Evolutionary conservation across 805 yeast species (phyloP).

Genomic region (Kodamaea lidongshanica): DNA sequence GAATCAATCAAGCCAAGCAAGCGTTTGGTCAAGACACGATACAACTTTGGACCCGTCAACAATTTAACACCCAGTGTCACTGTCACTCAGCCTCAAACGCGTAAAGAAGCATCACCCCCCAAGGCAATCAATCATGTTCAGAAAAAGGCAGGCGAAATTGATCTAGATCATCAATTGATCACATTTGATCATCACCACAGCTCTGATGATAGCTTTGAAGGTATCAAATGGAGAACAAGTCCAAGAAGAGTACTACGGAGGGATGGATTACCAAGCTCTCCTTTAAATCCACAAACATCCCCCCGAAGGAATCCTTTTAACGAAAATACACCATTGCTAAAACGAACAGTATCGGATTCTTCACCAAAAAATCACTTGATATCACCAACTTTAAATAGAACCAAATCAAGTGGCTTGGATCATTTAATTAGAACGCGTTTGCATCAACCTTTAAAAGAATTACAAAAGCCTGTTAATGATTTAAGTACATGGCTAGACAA

Average conservation of each 20-base stretch:
- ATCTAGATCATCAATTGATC: slow-evolving; percentile 4
- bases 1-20: slow-evolving; percentile 10
- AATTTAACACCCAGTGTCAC: slow-evolving; percentile 18
- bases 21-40: slow-evolving; percentile 22
- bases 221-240: slow-evolving; percentile 26
- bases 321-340: slow-evolving; percentile 7
- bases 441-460: slow-evolving; percentile 1
- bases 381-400: slow-evolving; percentile 32
- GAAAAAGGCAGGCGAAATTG: background rate
- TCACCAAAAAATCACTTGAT: slow-evolving; percentile 15
- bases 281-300: slow-evolving; percentile 4
- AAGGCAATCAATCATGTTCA: background rate
- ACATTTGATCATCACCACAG: slow-evolving; percentile 11
- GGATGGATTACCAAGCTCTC: slow-evolving; percentile 7
- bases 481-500: slow-evolving; percentile 27
- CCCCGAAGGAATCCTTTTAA: slow-evolving; percentile 1
- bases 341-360: slow-evolving; percentile 30
- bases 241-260: slow-evolving; percentile 8
- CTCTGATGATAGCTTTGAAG: slow-evolving; percentile 41
- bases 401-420: slow-evolving; percentile 31
- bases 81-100: background rate
- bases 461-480: slow-evolving; percentile 3
- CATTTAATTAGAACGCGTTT: slow-evolving; percentile 10
- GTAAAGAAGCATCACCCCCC: background rate
- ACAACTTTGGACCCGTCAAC: slow-evolving; percentile 32